A percentile compares a stretch with the other conserved stretches of the same genome.
Conservation (phyloP, 257 asterid species). For the Knoxia roxburghii region DNA sequence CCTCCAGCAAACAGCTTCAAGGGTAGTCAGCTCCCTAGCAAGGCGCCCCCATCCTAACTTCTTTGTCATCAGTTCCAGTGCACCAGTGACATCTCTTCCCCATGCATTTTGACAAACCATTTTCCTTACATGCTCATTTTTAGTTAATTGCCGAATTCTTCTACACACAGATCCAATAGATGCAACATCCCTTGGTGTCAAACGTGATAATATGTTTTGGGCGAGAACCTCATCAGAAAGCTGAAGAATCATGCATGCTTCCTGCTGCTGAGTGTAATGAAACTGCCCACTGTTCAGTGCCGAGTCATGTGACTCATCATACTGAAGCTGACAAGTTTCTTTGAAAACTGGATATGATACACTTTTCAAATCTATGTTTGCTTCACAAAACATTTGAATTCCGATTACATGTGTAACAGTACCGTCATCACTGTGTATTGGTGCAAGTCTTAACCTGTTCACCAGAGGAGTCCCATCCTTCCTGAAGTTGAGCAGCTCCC, state of each 20-base stretch:
- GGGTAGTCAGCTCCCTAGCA: constrained; percentile 84
- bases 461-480: constrained; percentile 87
- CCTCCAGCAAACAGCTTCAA: constrained; percentile 83
- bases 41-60: constrained; percentile 84
- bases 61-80: constrained; percentile 69
- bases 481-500: constrained; percentile 88
- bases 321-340: constrained; percentile 41
- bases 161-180: constrained; percentile 83
- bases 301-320: constrained; percentile 31
- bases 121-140: constrained; percentile 73
- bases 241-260: constrained; percentile 59
- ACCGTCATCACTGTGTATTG: constrained; percentile 80
- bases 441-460: constrained; percentile 70
- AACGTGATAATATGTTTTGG: constrained; percentile 68
- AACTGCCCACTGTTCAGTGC: constrained; percentile 33
- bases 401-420: constrained; percentile 73
- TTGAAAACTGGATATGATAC: constrained; percentile 82
- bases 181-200: constrained; percentile 86
- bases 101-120: constrained; percentile 94
- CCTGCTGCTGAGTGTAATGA: constrained; percentile 30
- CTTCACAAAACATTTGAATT: constrained; percentile 65
- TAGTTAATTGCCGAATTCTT: constrained; percentile 67
- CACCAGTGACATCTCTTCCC: constrained; percentile 85
- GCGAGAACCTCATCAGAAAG: constrained; percentile 88
- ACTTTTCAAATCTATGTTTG: constrained; percentile 59